Evolutionary conservation across 2,329 filamentous ascomycete genomes (phyloP), one percentile per base, ranked within the genome.

Genomic region (Penicillium occitanis): DNA sequence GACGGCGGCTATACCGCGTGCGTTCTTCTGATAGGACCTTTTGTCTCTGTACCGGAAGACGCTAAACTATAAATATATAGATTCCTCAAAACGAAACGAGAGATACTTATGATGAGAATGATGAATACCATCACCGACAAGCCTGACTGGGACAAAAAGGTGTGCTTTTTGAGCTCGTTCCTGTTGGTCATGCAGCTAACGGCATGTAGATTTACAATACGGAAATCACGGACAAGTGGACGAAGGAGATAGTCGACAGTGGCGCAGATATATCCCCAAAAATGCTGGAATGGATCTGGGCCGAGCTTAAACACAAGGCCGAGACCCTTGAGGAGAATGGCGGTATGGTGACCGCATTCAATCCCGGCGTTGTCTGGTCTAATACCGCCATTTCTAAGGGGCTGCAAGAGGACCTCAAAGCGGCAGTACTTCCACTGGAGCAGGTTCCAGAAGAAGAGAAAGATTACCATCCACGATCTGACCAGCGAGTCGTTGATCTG

Each of bases 361-460:
- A 87, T 64, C 76, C 78, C 4, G 78, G 78, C 51, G 76, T 86
- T 8, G 81, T 80, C 68, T 88, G 88, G 70, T 85, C 85, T 0
- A 86, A 88, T 71, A 74, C 67, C 0, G 72, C 80, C 1, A 74
- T 88, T 2, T 67, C 79, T 0, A 61, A 72, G 0, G 70, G 76
- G 0, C 68, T 86, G 2, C 73, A 77, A 4, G 14, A 81, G 0
- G 73, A 76, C 0, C 77, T 90, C 2, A 77, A 72, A 30, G 69
- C 71, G 2, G 82, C 80, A 0, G 81, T 85, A 40, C 72, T 73
- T 1, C 73, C 73, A 0, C 76, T 91, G 1, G 83, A 88, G 66
- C 73, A 84, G 17, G 79, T 85, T 0, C 63, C 63, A 30, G 51
- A 46, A 3, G 59, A 61, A 10, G 59, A 61, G 30, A 65, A 65